Percentiles rank a stretch among this genome's conserved stretches.
Conservation (phyloP, 208 protist genomes). For the Leishmania major region DNA sequence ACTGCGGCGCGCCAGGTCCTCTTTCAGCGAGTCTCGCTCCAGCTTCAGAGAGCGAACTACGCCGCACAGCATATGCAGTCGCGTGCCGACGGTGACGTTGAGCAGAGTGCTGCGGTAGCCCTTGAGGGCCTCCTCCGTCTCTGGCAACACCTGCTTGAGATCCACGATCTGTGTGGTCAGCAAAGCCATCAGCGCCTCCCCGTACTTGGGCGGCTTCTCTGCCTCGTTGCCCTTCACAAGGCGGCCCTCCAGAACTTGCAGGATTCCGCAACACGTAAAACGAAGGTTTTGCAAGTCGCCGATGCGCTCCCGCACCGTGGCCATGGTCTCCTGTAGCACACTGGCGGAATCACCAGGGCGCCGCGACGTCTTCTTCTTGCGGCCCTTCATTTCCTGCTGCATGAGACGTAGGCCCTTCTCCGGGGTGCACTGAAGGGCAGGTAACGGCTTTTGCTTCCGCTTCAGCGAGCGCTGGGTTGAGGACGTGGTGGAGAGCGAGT, state of each 20-base stretch:
- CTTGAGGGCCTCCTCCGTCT: constrained; percentile 45
- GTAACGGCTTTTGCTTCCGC: constrained; percentile 62
- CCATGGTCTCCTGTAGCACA: not conserved
- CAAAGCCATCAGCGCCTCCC: constrained; percentile 21
- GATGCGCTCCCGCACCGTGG: constrained; percentile 25
- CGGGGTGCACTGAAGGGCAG: constrained; percentile 26
- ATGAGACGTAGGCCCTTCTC: constrained; percentile 26
- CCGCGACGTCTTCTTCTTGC: constrained; percentile 1
- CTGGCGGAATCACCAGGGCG: not conserved
- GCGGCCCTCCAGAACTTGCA: constrained; percentile 54
- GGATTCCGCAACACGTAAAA: constrained; percentile 25
- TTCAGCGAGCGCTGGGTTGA: constrained; percentile 32
- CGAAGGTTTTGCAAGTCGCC: constrained; percentile 59
- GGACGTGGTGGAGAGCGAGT: constrained; percentile 17
- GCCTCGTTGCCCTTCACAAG: constrained; percentile 17
- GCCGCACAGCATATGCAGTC: constrained; percentile 38
- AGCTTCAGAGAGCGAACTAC: constrained; percentile 43
- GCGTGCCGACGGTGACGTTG: constrained; percentile 34
- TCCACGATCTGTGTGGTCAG: constrained; percentile 39
- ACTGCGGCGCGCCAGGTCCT: constrained; percentile 41
- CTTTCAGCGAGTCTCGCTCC: constrained; percentile 45
- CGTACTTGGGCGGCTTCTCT: constrained; percentile 13
- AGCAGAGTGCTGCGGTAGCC: constrained; percentile 15
- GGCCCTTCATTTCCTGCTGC: constrained; percentile 27
- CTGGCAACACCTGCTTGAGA: constrained; percentile 48